Percentiles rank a stretch among this genome's conserved stretches.
phyloP scores from a whole-genome alignment of 2,329 filamentous ascomycete genomes.

The Stagonosporopsis cucurbitacearum region DNA sequence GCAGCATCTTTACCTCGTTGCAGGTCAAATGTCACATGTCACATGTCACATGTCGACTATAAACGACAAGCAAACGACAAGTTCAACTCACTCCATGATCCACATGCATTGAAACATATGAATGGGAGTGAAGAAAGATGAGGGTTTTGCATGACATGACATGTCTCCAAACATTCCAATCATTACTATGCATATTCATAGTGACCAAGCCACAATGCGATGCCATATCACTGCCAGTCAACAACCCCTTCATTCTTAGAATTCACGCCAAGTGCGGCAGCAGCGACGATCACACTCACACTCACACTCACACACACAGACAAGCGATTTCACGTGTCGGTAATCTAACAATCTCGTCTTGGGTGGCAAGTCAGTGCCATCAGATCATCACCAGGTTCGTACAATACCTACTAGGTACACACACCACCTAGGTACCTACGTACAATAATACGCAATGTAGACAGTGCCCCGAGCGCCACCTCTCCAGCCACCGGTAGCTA shows the following conservation, averaged over 20 bases:
- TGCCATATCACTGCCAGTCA: too few species aligned
- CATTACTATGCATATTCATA: too few species aligned
- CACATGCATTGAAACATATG: too few species aligned
- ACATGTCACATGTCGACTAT: neutral
- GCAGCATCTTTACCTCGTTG: neutral
- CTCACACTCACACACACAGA: neutral
- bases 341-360: conserved; percentile 11
- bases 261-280: too few species aligned
- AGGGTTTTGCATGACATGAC: neutral
- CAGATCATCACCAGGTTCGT: conserved; percentile 10
- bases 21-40: neutral
- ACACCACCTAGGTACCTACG: too few species aligned
- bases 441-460: too few species aligned
- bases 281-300: neutral
- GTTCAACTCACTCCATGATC: too few species aligned
- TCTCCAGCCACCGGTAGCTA: too few species aligned
- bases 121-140: neutral
- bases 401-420: too few species aligned
- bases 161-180: neutral
- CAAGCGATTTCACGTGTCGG: conserved; percentile 17
- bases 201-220: too few species aligned
- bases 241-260: too few species aligned
- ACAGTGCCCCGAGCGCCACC: neutral
- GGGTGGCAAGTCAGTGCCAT: conserved; percentile 8
- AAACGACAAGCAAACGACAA: neutral